phyloP scores from a whole-genome alignment of 1,284 basidiomycete genomes.

The Fomitopsis pinicola region DNA sequence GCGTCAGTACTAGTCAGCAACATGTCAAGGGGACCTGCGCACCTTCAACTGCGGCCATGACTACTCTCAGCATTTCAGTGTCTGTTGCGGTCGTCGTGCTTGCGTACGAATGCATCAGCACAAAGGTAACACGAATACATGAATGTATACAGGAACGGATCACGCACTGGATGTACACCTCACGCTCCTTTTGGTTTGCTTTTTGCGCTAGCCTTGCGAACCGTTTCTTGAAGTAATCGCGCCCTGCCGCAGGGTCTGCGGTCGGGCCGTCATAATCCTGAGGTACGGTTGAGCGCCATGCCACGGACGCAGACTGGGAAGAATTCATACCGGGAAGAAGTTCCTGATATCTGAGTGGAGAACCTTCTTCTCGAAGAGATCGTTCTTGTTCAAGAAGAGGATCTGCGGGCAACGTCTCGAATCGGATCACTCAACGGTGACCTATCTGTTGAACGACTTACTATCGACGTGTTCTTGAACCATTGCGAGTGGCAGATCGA shows the following conservation, averaged over 20 bases:
- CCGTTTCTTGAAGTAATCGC: conserved; percentile 87
- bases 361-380: conserved; percentile 85
- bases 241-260: conserved; percentile 68
- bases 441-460: conserved; percentile 31
- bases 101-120: conserved; percentile 10
- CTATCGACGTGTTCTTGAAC: conserved; percentile 90
- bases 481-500: conserved; percentile 91
- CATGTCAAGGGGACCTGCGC: conserved; percentile 25
- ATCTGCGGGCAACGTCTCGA: conserved; percentile 47
- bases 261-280: conserved; percentile 76
- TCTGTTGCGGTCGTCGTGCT: conserved; percentile 94
- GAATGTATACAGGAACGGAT: background rate
- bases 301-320: background rate
- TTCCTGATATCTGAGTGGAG: conserved; percentile 76
- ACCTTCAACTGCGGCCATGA: conserved; percentile 95
- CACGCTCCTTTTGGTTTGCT: conserved; percentile 78
- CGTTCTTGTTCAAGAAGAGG: conserved; percentile 88
- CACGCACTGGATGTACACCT: conserved; percentile 87
- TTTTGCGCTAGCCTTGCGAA: conserved; percentile 83
- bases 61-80: conserved; percentile 85
- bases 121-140: background rate
- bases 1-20: conserved; percentile 13
- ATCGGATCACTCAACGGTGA: conserved; percentile 1
- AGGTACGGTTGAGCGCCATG: background rate
- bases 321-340: conserved; percentile 72